phyloP scores from a whole-genome alignment of 1,284 basidiomycete species.

The Pholiota adiposa region DNA sequence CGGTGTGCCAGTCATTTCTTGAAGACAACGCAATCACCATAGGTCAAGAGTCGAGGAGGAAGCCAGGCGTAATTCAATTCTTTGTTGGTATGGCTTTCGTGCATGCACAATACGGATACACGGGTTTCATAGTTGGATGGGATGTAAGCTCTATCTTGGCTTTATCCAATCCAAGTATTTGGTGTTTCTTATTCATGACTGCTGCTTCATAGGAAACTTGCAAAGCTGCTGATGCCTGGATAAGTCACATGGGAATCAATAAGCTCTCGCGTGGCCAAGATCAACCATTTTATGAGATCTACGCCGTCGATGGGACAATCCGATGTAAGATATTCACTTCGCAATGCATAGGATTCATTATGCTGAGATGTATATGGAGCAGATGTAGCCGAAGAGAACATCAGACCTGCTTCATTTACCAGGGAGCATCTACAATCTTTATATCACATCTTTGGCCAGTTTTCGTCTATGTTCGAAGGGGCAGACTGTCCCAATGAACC shows the following conservation, averaged over 20 bases:
- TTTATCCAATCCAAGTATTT: background rate
- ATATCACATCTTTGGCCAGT: conserved; percentile 19
- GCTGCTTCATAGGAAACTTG: conserved; percentile 43
- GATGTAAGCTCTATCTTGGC: conserved; percentile 42
- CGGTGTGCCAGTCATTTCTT: conserved; percentile 28
- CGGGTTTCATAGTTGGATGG: conserved; percentile 57
- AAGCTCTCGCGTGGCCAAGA: conserved; percentile 42
- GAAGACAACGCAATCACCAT: conserved; percentile 29
- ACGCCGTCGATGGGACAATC: conserved; percentile 41
- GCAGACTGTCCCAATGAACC: conserved; percentile 8
- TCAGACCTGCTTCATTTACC: conserved; percentile 32
- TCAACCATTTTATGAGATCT: conserved; percentile 58
- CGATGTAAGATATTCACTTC: conserved; percentile 40
- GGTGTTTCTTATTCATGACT: background rate
- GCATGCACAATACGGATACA: conserved; percentile 46
- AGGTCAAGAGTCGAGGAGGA: conserved; percentile 31
- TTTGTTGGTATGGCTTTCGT: conserved; percentile 59
- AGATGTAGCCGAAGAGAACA: conserved; percentile 50
- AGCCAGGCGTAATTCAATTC: conserved; percentile 35
- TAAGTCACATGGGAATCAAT: conserved; percentile 47
- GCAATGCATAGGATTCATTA: background rate
- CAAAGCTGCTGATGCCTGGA: conserved; percentile 48
- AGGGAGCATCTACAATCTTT: conserved; percentile 21
- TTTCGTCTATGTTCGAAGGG: conserved; percentile 5
- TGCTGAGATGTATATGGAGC: background rate